phyloP scores from a whole-genome alignment of 805 yeast species.

The Spathaspora gorwiae region DNA sequence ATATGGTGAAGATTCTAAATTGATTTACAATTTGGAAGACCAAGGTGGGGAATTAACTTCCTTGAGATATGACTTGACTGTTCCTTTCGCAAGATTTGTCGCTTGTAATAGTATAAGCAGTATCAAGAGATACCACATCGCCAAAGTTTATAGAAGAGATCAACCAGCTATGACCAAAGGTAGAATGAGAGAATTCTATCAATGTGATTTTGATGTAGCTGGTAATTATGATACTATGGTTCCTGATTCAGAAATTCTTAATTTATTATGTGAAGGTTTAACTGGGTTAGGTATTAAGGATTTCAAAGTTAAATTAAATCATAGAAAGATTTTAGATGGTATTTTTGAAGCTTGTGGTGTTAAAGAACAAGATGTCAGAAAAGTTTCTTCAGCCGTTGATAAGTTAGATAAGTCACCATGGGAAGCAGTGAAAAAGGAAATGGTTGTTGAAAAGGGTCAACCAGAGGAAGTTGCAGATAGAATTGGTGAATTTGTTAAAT shows the following conservation, averaged over 20 bases:
- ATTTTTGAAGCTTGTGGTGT: slow-evolving; percentile 95
- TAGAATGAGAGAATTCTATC: slow-evolving; percentile 98
- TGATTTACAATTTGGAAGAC: slow-evolving; percentile 92
- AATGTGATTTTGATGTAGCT: slow-evolving; percentile 97
- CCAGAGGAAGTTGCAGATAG: slow-evolving; percentile 87
- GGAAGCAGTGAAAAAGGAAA: slow-evolving; percentile 90
- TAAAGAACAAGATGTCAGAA: slow-evolving; percentile 87
- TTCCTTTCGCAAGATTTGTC: slow-evolving; percentile 95
- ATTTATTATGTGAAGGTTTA: slow-evolving; percentile 79
- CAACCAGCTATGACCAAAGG: slow-evolving; percentile 99
- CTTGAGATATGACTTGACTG: slow-evolving; percentile 93
- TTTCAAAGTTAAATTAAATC: slow-evolving; percentile 89
- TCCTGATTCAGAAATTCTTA: slow-evolving; percentile 88
- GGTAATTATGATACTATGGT: slow-evolving; percentile 92
- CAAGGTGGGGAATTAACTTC: slow-evolving; percentile 99
- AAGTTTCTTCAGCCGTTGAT: slow-evolving; percentile 91
- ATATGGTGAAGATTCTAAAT: slow-evolving; percentile 97
- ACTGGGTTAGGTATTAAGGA: slow-evolving; percentile 78
- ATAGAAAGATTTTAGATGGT: slow-evolving; percentile 94
- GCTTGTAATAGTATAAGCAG: slow-evolving; percentile 90
- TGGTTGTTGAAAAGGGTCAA: slow-evolving; percentile 87
- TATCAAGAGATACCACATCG: slow-evolving; percentile 94
- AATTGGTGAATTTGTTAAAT: slow-evolving; percentile 87
- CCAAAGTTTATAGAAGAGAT: slow-evolving; percentile 97
- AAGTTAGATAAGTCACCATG: slow-evolving; percentile 94